Conservation (phyloP, 2,329 filamentous ascomycete genomes). For the Pseudogymnoascus sp. region DNA sequence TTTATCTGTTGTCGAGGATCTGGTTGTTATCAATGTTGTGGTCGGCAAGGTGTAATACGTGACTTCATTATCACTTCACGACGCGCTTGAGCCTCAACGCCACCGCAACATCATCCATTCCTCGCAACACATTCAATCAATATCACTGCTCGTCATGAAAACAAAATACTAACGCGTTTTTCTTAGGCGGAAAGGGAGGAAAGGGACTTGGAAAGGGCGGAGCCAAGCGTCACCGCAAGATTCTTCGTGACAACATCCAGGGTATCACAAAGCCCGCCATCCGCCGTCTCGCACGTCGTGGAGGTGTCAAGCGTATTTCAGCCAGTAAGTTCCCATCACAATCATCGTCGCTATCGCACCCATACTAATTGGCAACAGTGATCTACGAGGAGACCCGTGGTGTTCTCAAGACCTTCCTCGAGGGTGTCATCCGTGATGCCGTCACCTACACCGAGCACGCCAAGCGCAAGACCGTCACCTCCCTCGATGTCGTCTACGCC, state of each 20-base stretch:
- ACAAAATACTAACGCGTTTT: constrained; percentile 38
- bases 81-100: constrained; percentile 16
- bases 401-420: constrained; percentile 78
- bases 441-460: constrained; percentile 79
- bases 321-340: constrained; percentile 54
- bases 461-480: constrained; percentile 68
- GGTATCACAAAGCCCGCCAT: constrained; percentile 98
- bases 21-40: constrained; percentile 18
- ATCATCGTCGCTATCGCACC: not conserved
- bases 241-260: constrained; percentile 99
- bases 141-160: constrained; percentile 13
- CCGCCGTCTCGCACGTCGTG: constrained; percentile 96
- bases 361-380: constrained; percentile 39
- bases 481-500: constrained; percentile 56
- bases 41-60: constrained; percentile 15
- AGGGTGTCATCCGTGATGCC: constrained; percentile 71
- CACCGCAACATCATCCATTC: constrained; percentile 16
- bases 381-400: constrained; percentile 79
- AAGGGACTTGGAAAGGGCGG: constrained; percentile 98
- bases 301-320: constrained; percentile 99
- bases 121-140: constrained; percentile 16
- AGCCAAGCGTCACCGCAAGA: constrained; percentile 98
- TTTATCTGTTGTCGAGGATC: constrained; percentile 15
- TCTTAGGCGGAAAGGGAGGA: constrained; percentile 81
- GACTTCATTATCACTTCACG: constrained; percentile 13